These are phyloP conservation scores for Viridothelium virens DNA, from an alignment of 495 filamentous ascomycete species.

Conservation along the genomic window DNA sequence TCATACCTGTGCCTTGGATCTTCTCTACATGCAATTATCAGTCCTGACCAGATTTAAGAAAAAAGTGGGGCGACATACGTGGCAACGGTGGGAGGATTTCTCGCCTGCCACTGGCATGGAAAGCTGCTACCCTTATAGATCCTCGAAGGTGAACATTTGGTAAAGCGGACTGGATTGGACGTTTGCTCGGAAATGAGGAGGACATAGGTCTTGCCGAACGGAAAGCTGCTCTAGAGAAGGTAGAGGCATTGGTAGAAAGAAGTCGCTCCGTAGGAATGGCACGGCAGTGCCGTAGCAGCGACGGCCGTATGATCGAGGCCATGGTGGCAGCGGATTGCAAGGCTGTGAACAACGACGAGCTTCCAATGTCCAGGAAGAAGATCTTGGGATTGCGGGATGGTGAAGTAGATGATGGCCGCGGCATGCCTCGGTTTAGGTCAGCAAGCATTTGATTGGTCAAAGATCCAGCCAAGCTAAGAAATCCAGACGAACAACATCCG, in stretches of 20 bases:
- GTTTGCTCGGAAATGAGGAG: slow-evolving; percentile 22
- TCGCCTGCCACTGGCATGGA: slow-evolving; percentile 36
- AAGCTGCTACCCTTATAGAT: slow-evolving; percentile 33
- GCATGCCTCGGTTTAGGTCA: slow-evolving; percentile 8
- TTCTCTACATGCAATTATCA: slow-evolving; percentile 13
- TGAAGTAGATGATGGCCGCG: slow-evolving; percentile 1
- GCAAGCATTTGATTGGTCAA: slow-evolving; percentile 1
- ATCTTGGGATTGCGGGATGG: not conserved
- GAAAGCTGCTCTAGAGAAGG: slow-evolving; percentile 24
- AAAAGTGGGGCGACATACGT: slow-evolving; percentile 27
- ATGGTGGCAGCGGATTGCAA: slow-evolving; percentile 20
- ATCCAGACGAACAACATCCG: slow-evolving; percentile 10
- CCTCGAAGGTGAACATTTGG: slow-evolving; percentile 20
- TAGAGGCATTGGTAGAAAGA: slow-evolving; percentile 23
- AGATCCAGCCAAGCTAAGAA: slow-evolving; percentile 3
- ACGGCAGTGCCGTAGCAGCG: slow-evolving; percentile 31
- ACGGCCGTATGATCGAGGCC: slow-evolving; percentile 35
- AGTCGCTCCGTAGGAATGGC: slow-evolving; percentile 27
- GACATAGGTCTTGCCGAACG: slow-evolving; percentile 19
- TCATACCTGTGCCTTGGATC: slow-evolving; percentile 27
- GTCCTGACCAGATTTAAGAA: not conserved
- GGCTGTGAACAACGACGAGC: too few relatives aligned
- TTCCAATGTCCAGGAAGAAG: not conserved
- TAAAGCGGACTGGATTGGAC: slow-evolving; percentile 25
- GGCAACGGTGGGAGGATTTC: slow-evolving; percentile 43